Evolutionary conservation across 106 monocot species (phyloP), one percentile per base, ranked within the genome.

Genomic region (Platanthera guangdongensis): DNA sequence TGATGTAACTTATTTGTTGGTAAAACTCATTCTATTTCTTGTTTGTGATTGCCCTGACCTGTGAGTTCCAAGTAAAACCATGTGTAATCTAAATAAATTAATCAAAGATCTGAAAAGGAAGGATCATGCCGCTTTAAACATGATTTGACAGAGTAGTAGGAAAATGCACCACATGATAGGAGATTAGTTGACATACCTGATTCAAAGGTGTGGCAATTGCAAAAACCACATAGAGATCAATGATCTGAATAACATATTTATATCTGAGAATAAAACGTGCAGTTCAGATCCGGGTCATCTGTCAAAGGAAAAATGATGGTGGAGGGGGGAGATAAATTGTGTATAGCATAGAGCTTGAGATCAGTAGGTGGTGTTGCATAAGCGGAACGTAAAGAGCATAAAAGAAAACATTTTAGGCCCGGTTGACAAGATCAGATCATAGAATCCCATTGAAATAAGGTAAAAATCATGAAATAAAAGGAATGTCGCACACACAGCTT

Each of bases 211-310:
- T 88, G 14, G 74, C 18, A 48, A 95, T 76, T 5, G 95, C 92
- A 81, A 83, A 92, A 54, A 85, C 69, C 77, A 95, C 90, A 73
- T 95, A 95, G 6, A 95, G 80, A 76, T 95, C 95, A 78, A 95
- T 92, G 25, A 95, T 92, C 95, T 92, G 89, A 81, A 80, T 47
- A 72, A 28, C 30, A 22, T 52, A 69, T 60, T 14, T 13, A 28
- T 19, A 1, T 45, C 47, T 48, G 48, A 50, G 46, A 14, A 6
- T 73, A 73, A 25, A 4, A 39, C 1, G 39, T 39, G 39, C 65
- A 52, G 15, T 16, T 45, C 2, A 69, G 67, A 74, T 18, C 53
- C 73, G 7, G 32, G 3, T 39, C 15, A 62, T 3, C 30, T 52
- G 12, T 64, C 52, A 21, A 68, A 4, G n/a, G 9, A 55, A 1